Percentiles rank a stretch among this genome's conserved stretches.
phyloP scores from a whole-genome alignment of 805 yeast genomes.

The Candida chauliodis region DNA sequence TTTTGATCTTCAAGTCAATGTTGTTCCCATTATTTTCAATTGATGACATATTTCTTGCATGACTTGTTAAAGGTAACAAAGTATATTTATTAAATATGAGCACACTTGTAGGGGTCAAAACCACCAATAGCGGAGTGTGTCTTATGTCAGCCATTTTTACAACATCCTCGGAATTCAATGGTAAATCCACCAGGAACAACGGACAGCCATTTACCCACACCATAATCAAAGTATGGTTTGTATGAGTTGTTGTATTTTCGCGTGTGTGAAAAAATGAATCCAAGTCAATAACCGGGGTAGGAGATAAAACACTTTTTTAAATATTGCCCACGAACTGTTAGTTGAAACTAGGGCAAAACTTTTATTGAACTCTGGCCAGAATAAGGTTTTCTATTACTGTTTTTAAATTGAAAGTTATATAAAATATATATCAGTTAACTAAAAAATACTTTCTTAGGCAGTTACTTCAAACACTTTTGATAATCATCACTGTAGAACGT shows the following conservation, averaged over 20 bases:
- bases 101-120: constrained; percentile 29
- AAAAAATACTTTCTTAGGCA: too few species aligned
- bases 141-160: constrained; percentile 21
- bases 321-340: too few species aligned
- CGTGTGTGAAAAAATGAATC: too few species aligned
- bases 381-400: too few species aligned
- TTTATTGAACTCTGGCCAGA: too few species aligned
- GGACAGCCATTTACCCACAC: constrained; percentile 36
- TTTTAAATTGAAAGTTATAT: too few species aligned
- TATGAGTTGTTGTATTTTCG: background rate
- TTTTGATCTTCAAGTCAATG: constrained; percentile 34
- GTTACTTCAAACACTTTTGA: constrained; percentile 13
- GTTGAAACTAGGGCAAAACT: too few species aligned
- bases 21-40: constrained; percentile 48
- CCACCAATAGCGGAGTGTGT: constrained; percentile 25
- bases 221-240: constrained; percentile 15
- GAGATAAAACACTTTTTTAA: too few species aligned
- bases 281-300: too few species aligned
- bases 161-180: constrained; percentile 15
- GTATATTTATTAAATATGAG: constrained; percentile 28
- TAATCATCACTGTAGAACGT: constrained; percentile 11
- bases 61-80: constrained; percentile 43
- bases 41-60: constrained; percentile 42
- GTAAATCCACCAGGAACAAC: constrained; percentile 24
- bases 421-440: too few species aligned